Conservation (phyloP, 2,329 filamentous ascomycete species). For the Fonsecaea nubica region DNA sequence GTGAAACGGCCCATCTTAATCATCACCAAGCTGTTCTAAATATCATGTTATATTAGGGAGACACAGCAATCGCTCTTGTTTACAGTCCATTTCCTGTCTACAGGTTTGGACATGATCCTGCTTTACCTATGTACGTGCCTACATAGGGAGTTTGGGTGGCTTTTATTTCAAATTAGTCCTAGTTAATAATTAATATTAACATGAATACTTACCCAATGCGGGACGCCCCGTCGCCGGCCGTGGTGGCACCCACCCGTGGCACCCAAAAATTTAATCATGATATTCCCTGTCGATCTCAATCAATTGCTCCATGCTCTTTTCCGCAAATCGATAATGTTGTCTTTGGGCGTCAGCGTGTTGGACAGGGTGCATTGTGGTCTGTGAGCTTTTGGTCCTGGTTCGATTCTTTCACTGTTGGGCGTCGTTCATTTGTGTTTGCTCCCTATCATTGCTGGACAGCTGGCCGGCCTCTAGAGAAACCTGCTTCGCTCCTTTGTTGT, state of each 20-base stretch:
- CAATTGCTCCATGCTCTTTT: not conserved
- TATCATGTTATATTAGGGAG: not conserved
- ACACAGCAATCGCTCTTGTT: not conserved
- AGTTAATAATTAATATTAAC: not conserved
- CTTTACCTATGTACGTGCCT: not conserved
- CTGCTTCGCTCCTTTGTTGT: not conserved
- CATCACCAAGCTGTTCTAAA: not conserved
- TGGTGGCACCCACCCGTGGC: no score
- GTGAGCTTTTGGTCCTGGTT: not conserved
- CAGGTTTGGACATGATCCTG: not conserved
- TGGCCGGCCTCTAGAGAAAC: not conserved
- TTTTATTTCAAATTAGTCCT: not conserved
- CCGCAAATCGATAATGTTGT: not conserved
- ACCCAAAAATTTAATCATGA: not conserved
- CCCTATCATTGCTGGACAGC: not conserved
- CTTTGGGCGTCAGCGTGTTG: not conserved
- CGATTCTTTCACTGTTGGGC: not conserved
- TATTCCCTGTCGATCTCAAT: not conserved
- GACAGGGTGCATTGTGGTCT: not conserved
- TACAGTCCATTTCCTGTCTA: not conserved
- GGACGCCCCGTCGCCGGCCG: not conserved
- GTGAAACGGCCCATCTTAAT: not conserved
- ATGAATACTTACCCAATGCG: not conserved
- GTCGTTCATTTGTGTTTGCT: not conserved
- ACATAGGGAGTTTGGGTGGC: not conserved